Percentiles rank a stretch among this genome's conserved stretches.
phyloP scores from a whole-genome alignment of 495 filamentous ascomycete species.

The Trichocladium antarcticum region DNA sequence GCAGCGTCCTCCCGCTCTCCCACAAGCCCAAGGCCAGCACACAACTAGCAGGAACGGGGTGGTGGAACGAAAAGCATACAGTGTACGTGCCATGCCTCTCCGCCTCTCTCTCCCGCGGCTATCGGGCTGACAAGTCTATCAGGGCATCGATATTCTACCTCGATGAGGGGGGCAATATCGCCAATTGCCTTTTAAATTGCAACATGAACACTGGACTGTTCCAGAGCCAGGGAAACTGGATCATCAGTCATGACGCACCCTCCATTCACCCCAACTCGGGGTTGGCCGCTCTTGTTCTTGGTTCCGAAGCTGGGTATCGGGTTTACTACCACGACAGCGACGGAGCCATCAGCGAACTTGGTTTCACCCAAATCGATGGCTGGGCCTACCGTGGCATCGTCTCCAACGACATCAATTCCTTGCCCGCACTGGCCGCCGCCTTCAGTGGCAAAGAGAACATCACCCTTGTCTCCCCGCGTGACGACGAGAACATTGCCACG shows the following conservation, averaged over 20 bases:
- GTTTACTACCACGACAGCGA: constrained; percentile 29
- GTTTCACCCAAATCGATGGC: constrained; percentile 13
- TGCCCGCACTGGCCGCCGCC: constrained; percentile 18
- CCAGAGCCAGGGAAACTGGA: constrained; percentile 14
- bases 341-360: constrained; percentile 20
- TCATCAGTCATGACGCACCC: constrained; percentile 15
- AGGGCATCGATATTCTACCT: constrained; percentile 29
- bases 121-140: neutral
- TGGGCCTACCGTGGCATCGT: constrained; percentile 22
- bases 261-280: constrained; percentile 20
- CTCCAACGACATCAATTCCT: constrained; percentile 16
- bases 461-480: constrained; percentile 21
- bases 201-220: constrained; percentile 24
- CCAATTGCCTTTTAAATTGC: constrained; percentile 25
- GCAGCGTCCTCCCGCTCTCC: constrained; percentile 13
- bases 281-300: constrained; percentile 22
- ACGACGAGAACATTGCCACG: constrained; percentile 21
- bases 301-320: constrained; percentile 23
- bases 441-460: constrained; percentile 25
- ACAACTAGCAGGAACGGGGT: constrained; percentile 28
- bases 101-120: neutral
- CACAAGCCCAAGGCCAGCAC: constrained; percentile 24
- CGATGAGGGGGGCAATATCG: constrained; percentile 11
- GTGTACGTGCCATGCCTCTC: constrained; percentile 10
- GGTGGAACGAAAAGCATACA: constrained; percentile 13